Base-by-base conservation (phyloP, 148 eudicot genomes). In the Tetragonia tetragonoides region DNA sequence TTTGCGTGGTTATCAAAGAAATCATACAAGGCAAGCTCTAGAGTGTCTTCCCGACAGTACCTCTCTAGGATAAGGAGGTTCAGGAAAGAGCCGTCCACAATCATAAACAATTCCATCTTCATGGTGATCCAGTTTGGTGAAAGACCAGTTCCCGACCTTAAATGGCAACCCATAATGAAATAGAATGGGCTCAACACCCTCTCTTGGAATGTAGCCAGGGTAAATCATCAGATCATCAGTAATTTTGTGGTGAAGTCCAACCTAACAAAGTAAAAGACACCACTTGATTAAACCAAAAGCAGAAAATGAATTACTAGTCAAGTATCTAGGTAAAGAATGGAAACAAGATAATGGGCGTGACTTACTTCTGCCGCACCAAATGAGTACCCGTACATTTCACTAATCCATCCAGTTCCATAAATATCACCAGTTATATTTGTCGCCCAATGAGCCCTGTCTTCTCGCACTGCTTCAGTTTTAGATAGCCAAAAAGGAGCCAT, bases 311-410 rank as follows among this genome's bases (percentile, higher is more conserved):
- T 37, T 4, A 28, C n/a, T 47, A 10, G 41, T 66, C 49, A 66
- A 60, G 24, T 57, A 51, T 68, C 0, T 17, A 41, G 59, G 40
- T 72, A 47, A 67, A 61, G n/a, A 79, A 59, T 64, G 1, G 8
- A 44, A 72, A 66, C 9, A 7, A 23, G 12, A 47, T 42, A 60
- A 21, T 59, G 68, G 70, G 38, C 17, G 39, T 54, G 81, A 80
- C 75, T 76, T 81, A 93, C 99, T 87, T 93, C 99, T 53, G 97
- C 93, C 49, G 97, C 97, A 76, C 92, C 99, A 85, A 95, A 95
- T 73, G 99, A 95, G 87, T 95, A 95, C 46, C 99, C 99, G 71
- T 95, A 95, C 99, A 95, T 95, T 90, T 95, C 99, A 80, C 99
- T 95, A 70, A 95, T 95, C 97, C 99, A 95, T n/a, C 99, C 97